Evolutionary conservation across 2,329 filamentous ascomycete species (phyloP).

Genomic region (Pestalotiopsis sp.): DNA sequence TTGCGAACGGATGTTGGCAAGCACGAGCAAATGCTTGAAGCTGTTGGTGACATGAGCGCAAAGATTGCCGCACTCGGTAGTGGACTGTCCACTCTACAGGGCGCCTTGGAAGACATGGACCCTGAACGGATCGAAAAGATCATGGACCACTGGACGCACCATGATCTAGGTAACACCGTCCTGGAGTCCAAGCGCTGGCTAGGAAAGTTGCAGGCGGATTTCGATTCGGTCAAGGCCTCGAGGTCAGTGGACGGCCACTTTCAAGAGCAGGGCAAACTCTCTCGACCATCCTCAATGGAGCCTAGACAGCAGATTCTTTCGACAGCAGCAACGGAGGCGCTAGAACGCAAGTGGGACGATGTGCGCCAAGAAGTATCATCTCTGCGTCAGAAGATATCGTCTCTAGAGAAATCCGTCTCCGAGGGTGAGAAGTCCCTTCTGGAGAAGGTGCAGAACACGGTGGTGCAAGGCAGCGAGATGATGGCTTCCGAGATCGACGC

Average conservation of each 20-base stretch:
- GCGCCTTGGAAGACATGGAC: neutral
- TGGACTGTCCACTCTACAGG: neutral
- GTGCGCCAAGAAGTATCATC: neutral
- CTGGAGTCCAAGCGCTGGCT: neutral
- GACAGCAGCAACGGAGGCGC: neutral
- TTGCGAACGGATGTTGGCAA: neutral
- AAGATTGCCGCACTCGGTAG: neutral
- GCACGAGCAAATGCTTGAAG: neutral
- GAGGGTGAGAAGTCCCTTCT: slow-evolving; percentile 11
- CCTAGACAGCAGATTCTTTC: neutral
- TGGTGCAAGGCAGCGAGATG: neutral
- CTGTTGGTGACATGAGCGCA: neutral
- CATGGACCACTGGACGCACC: slow-evolving; percentile 16
- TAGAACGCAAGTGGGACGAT: neutral
- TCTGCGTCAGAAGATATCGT: neutral
- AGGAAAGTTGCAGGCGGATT: neutral
- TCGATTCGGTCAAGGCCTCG: neutral
- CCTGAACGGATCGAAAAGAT: slow-evolving; percentile 18
- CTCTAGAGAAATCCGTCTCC: neutral
- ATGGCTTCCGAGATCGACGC: slow-evolving; percentile 1
- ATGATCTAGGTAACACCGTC: slow-evolving; percentile 18
- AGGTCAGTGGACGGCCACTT: neutral
- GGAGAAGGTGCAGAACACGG: slow-evolving; percentile 7
- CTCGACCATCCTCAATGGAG: neutral
- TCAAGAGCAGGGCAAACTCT: neutral